phyloP scores from a whole-genome alignment of 805 yeast genomes.

The Zygosaccharomyces pseudorouxii region DNA sequence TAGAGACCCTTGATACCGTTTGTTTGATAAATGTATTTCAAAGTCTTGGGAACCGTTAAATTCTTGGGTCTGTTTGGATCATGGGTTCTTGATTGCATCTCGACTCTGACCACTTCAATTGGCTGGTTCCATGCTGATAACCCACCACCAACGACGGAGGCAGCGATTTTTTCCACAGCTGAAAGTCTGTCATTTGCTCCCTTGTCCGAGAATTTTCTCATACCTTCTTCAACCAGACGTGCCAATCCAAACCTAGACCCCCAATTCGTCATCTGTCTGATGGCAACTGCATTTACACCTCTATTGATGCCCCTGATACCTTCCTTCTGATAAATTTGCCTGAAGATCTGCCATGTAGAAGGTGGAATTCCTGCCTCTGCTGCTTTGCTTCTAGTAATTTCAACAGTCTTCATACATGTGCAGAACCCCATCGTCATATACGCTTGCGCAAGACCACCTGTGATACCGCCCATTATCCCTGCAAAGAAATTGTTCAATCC shows the following conservation, averaged over 20 bases:
- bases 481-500: conserved; percentile 71
- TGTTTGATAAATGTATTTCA: conserved; percentile 73
- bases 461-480: conserved; percentile 93
- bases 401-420: conserved; percentile 98
- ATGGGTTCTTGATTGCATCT: conserved; percentile 91
- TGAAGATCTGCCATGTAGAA: conserved; percentile 80
- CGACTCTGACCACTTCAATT: conserved; percentile 94
- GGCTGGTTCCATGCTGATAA: conserved; percentile 99
- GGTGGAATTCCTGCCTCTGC: conserved; percentile 53
- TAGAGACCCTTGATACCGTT: conserved; percentile 89
- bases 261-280: conserved; percentile 98
- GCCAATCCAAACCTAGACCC: conserved; percentile 95
- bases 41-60: conserved; percentile 68
- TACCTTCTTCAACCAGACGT: conserved; percentile 83
- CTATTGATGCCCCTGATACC: conserved; percentile 94
- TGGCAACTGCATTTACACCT: conserved; percentile 99
- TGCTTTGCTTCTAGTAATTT: conserved; percentile 83
- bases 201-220: conserved; percentile 61
- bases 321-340: conserved; percentile 75
- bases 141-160: conserved; percentile 94
- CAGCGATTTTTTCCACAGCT: conserved; percentile 75
- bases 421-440: conserved; percentile 97
- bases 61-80: conserved; percentile 97
- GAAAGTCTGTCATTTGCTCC: conserved; percentile 53
- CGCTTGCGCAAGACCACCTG: conserved; percentile 96